Percentiles rank a stretch among this genome's conserved stretches.
Conservation (phyloP, 495 filamentous ascomycete species). For the Talaromyces nanjingensis region DNA sequence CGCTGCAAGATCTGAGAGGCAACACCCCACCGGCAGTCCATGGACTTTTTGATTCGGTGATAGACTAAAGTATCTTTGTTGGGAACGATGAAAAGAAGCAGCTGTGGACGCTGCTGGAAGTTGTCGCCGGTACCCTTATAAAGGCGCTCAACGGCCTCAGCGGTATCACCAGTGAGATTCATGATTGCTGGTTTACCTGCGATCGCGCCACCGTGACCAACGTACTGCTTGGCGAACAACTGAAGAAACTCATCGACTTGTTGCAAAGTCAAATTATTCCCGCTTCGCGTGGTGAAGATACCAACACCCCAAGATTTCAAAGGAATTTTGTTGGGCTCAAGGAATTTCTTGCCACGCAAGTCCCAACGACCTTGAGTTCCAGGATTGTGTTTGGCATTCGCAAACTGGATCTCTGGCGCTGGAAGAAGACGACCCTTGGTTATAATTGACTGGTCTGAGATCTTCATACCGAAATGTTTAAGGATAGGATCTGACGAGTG, state of each 20-base stretch:
- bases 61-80: slow-evolving; percentile 62
- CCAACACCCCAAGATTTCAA: slow-evolving; percentile 69
- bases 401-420: slow-evolving; percentile 63
- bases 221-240: slow-evolving; percentile 55
- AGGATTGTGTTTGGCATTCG: slow-evolving; percentile 44
- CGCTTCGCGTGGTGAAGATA: slow-evolving; percentile 35
- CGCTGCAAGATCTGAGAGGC: slow-evolving; percentile 66
- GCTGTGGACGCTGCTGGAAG: slow-evolving; percentile 44
- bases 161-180: slow-evolving; percentile 38
- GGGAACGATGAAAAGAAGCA: slow-evolving; percentile 64
- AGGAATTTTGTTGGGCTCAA: slow-evolving; percentile 45
- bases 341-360: slow-evolving; percentile 71
- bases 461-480: slow-evolving; percentile 57
- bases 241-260: slow-evolving; percentile 49
- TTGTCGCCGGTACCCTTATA: slow-evolving; percentile 44
- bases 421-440: slow-evolving; percentile 65
- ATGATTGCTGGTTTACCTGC: slow-evolving; percentile 21
- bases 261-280: slow-evolving; percentile 29
- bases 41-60: slow-evolving; percentile 70
- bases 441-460: slow-evolving; percentile 53
- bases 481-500: slow-evolving; percentile 65
- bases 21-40: slow-evolving; percentile 72
- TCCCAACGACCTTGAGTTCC: slow-evolving; percentile 71
- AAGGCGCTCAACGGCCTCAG: slow-evolving; percentile 43
- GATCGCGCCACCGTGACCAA: slow-evolving; percentile 64